phyloP scores from a whole-genome alignment of 2,329 filamentous ascomycete species.

The Fusarium pininemorale region DNA sequence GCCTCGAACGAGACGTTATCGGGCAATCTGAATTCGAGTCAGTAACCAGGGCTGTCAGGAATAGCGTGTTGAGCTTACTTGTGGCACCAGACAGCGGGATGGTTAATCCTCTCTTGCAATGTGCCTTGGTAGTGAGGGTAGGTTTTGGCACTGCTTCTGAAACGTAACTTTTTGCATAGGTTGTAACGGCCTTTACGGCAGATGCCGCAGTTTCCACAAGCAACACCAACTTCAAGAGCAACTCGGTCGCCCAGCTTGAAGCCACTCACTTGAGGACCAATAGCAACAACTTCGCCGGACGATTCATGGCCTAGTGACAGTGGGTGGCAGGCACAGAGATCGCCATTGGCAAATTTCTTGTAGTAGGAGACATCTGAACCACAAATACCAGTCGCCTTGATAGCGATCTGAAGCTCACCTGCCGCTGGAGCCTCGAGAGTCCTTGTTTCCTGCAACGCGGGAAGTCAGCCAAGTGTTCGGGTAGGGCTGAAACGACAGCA shows the following conservation, averaged over 20 bases:
- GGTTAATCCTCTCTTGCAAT: conserved; percentile 69
- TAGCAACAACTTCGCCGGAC: conserved; percentile 65
- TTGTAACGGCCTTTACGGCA: conserved; percentile 68
- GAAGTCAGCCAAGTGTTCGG: conserved; percentile 27
- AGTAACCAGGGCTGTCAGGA: not conserved
- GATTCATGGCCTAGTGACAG: conserved; percentile 72
- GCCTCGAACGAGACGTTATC: conserved; percentile 66
- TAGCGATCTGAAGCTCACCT: conserved; percentile 70
- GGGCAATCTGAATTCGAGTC: conserved; percentile 59
- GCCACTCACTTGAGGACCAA: conserved; percentile 62
- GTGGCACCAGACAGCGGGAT: conserved; percentile 69
- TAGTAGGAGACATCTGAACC: conserved; percentile 77
- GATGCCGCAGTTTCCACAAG: conserved; percentile 61
- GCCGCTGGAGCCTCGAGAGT: conserved; percentile 56
- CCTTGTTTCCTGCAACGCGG: conserved; percentile 57
- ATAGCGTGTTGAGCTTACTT: conserved; percentile 55
- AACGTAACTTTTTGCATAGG: conserved; percentile 68
- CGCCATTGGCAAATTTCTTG: conserved; percentile 76
- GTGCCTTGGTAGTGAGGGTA: conserved; percentile 72
- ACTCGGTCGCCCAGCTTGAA: conserved; percentile 66
- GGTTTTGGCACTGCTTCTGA: conserved; percentile 69
- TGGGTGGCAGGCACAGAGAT: conserved; percentile 72
- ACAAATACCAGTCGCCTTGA: conserved; percentile 74
- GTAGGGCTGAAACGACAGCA: conserved; percentile 35
- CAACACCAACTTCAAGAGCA: conserved; percentile 66